Conservation (phyloP, 2,329 filamentous ascomycete species). For the Epichloe scottii region DNA sequence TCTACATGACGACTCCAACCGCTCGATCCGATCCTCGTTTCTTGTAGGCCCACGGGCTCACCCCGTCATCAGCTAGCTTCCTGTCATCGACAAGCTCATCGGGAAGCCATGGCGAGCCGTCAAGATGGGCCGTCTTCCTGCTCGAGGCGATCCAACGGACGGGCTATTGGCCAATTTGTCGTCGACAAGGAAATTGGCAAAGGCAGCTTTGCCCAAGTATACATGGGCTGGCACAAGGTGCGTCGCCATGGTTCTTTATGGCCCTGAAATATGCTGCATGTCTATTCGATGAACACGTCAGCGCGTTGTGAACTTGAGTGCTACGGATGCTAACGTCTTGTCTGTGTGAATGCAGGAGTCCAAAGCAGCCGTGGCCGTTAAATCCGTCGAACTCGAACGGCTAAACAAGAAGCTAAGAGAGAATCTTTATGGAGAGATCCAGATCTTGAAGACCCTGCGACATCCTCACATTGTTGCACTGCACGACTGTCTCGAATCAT, state of each 20-base stretch:
- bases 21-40: constrained; percentile 22
- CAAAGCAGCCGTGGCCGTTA: constrained; percentile 81
- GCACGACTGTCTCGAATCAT: constrained; percentile 83
- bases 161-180: constrained; percentile 58
- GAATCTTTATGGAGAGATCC: constrained; percentile 89
- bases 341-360: constrained; percentile 44
- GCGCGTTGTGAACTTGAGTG: not conserved
- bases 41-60: constrained; percentile 25
- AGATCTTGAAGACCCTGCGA: constrained; percentile 84
- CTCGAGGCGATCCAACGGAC: constrained; percentile 22
- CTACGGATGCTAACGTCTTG: not conserved
- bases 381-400: constrained; percentile 82
- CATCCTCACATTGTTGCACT: constrained; percentile 96
- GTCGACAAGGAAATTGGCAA: constrained; percentile 87
- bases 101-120: constrained; percentile 28
- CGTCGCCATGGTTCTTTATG: constrained; percentile 1
- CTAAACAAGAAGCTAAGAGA: constrained; percentile 94
- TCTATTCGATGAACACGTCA: too few relatives aligned
- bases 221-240: constrained; percentile 74
- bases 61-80: constrained; percentile 18
- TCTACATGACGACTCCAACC: constrained; percentile 29
- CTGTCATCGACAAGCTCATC: constrained; percentile 20
- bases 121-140: constrained; percentile 24
- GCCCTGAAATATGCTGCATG: not conserved
- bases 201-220: constrained; percentile 95